Evolutionary conservation across 306 rosid genomes (phyloP).

Genomic region (Sphenostylis stenocarpa): DNA sequence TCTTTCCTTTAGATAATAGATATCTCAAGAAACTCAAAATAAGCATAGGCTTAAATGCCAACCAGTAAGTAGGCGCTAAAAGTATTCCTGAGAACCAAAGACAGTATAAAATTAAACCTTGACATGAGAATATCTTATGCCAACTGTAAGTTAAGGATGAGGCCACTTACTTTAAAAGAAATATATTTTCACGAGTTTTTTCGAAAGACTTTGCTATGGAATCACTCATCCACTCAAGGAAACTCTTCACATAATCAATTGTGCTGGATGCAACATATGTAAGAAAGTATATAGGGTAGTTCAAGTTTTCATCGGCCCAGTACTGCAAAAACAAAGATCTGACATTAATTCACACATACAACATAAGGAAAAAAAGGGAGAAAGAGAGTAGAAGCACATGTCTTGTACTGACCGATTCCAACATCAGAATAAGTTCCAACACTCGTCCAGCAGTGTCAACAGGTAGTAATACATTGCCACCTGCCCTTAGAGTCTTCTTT

Average conservation of each 20-base stretch:
- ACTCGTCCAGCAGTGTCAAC: conserved; percentile 91
- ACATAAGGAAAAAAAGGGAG: background rate
- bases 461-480: conserved; percentile 89
- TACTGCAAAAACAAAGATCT: conserved; percentile 66
- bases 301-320: conserved; percentile 83
- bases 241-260: conserved; percentile 84
- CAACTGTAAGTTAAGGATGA: conserved; percentile 23
- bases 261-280: conserved; percentile 91
- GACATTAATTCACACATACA: conserved; percentile 21
- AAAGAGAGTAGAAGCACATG: conserved; percentile 21
- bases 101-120: background rate
- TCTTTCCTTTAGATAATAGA: background rate
- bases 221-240: conserved; percentile 99
- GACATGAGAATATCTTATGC: background rate
- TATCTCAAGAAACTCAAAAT: conserved; percentile 20
- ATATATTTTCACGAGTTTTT: conserved; percentile 87
- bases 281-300: conserved; percentile 76
- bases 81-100: background rate
- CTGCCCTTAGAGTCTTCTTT: conserved; percentile 78
- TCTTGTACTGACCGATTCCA: conserved; percentile 75
- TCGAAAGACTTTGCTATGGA: conserved; percentile 93
- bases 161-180: conserved; percentile 76
- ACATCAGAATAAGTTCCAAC: conserved; percentile 77
- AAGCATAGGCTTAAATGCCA: background rate
- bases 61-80: background rate